These are phyloP conservation scores for Cladosporium phlei DNA, from an alignment of 2,329 filamentous ascomycete genomes.

Conservation along the genomic window DNA sequence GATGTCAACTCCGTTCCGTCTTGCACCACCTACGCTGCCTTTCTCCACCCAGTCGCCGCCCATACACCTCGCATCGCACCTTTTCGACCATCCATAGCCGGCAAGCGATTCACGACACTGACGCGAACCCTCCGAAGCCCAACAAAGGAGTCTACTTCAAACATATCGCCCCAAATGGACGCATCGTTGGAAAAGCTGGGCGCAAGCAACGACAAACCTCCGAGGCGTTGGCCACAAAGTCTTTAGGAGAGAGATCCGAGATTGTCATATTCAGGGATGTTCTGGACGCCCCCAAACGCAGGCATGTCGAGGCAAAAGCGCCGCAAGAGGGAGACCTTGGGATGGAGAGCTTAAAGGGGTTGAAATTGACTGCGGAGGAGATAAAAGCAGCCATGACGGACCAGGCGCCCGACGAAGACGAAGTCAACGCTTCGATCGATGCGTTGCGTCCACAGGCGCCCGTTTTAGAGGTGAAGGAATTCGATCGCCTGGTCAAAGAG, in stretches of 20 bases:
- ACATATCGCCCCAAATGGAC: constrained; percentile 8
- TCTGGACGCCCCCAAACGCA: background rate
- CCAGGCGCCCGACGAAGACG: constrained; percentile 20
- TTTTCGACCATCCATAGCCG: constrained; percentile 1
- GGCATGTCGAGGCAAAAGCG: background rate
- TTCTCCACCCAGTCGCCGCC: background rate
- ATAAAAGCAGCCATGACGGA: constrained; percentile 21
- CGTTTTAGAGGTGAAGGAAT: constrained; percentile 21
- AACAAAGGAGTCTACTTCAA: background rate
- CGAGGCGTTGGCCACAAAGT: constrained; percentile 20
- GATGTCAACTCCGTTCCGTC: constrained; percentile 16
- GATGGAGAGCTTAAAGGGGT: constrained; percentile 3
- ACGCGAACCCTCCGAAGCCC: background rate
- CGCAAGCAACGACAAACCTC: constrained; percentile 24
- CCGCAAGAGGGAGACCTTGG: background rate
- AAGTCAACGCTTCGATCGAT: constrained; percentile 28
- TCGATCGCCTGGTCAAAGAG: constrained; percentile 17
- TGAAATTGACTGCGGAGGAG: constrained; percentile 20
- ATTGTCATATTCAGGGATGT: constrained; percentile 14
- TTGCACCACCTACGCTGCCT: constrained; percentile 10
- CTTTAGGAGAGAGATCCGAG: constrained; percentile 25
- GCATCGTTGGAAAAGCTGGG: constrained; percentile 25
- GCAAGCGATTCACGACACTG: background rate
- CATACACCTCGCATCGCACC: background rate
- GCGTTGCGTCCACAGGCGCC: constrained; percentile 20